Conservation (phyloP, 306 rosid species). For the Glycyrrhiza uralensis region DNA sequence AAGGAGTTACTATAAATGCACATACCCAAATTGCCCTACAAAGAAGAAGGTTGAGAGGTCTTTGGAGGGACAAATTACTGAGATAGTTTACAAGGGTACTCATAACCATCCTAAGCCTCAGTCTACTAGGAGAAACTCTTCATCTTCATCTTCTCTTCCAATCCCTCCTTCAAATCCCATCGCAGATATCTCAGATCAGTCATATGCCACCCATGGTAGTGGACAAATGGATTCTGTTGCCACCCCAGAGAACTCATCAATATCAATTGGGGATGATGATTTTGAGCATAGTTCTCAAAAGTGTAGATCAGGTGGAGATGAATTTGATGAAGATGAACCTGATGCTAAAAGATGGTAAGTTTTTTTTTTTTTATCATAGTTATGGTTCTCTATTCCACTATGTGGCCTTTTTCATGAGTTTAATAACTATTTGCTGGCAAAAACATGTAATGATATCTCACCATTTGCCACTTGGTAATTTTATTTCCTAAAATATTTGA, state of each 20-base stretch:
- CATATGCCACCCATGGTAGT: constrained; percentile 49
- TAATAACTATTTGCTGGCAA: neutral
- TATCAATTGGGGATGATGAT: constrained; percentile 78
- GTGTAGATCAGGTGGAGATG: constrained; percentile 71
- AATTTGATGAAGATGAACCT: constrained; percentile 71
- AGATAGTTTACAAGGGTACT: constrained; percentile 83
- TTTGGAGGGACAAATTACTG: constrained; percentile 85
- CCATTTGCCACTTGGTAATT: too few species aligned
- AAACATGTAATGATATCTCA: too few species aligned
- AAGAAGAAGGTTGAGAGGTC: constrained; percentile 92
- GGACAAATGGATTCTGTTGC: constrained; percentile 67
- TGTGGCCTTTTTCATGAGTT: neutral
- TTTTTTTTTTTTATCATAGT: neutral
- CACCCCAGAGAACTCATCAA: constrained; percentile 81
- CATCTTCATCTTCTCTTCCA: constrained; percentile 36
- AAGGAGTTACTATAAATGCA: constrained; percentile 89
- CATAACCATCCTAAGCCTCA: constrained; percentile 94
- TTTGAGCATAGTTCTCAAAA: constrained; percentile 77
- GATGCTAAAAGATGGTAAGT: constrained; percentile 75
- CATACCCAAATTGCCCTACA: constrained; percentile 86
- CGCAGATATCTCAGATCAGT: constrained; percentile 52
- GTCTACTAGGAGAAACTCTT: constrained; percentile 55
- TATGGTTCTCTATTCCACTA: neutral
- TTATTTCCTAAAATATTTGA: too few species aligned
- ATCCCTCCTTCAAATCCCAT: constrained; percentile 40